Evolutionary conservation across 495 filamentous ascomycete species (phyloP), one percentile per base, ranked within the genome.

Genomic region (Aspergillus egyptiacus): DNA sequence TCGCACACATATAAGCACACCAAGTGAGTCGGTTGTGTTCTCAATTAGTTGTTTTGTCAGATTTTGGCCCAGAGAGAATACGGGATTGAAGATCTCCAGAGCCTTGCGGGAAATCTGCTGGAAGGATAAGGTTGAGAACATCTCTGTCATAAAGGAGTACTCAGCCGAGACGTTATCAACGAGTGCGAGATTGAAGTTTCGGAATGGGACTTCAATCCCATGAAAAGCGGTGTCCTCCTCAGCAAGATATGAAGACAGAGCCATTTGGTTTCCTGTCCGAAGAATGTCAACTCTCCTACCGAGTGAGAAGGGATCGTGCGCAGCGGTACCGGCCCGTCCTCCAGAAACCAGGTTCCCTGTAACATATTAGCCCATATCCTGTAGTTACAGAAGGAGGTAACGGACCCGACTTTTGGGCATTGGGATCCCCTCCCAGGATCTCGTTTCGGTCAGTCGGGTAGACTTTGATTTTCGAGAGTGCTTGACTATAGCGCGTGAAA

Each of bases 161-260:
- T 98, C 93, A 17, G 89, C 82, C n/a, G 87, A 87, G 1, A 87
- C 83, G 60, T 98, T 98, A 70, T 97, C 93, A 49, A 96, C 74
- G 17, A 98, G 73, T 2, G 93, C 93, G 24, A 93, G 80, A 59
- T 96, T 96, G 74, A 95, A 97, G 59, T 93, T 87, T 22, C 86
- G 82, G 67, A 98, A 98, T 11, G 87, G 86, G 1, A 81, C 72
- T 67, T 98, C 93, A 22, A 95, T 82, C 51, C 93, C 89, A 60
- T 96, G 90, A 6, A 82, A 81, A 2, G 78, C 69, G 50, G 86
- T 84, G 59, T 91, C 86, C 61, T 97, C 91, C 63, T 96, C 91
- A 2, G 88, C 91, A 9, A 94, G 64, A 57, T 88, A 87, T 2
- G 91, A 89, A 3, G 82, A 74, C 22, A 95, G 68, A 13, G 91